Evolutionary conservation across 1,284 basidiomycete genomes (phyloP).

Genomic region (Sparassis latifolia): DNA sequence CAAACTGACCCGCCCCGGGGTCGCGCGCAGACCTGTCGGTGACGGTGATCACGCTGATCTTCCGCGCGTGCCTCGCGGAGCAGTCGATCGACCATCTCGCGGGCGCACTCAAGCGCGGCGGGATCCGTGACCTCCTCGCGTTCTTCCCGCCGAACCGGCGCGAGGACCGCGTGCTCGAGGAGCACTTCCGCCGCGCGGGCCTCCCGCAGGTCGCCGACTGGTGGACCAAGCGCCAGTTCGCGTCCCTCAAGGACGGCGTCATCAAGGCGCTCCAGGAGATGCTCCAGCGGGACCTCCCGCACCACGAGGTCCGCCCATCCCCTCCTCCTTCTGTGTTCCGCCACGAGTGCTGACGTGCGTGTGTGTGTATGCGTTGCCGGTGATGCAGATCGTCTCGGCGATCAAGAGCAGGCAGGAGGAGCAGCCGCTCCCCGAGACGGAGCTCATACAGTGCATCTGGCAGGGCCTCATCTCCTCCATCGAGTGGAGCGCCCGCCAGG

Average conservation of each 20-base stretch:
- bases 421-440: constrained; percentile 70
- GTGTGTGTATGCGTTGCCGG: constrained; percentile 1
- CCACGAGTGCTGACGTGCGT: background rate
- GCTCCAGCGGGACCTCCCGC: constrained; percentile 52
- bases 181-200: constrained; percentile 79
- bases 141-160: constrained; percentile 87
- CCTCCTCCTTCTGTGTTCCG: background rate
- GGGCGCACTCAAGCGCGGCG: constrained; percentile 70
- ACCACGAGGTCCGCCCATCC: constrained; percentile 48
- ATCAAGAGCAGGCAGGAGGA: constrained; percentile 69
- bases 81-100: constrained; percentile 86
- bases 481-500: constrained; percentile 83
- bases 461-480: constrained; percentile 82
- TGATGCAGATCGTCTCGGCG: constrained; percentile 60
- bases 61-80: constrained; percentile 74
- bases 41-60: constrained; percentile 71
- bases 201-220: constrained; percentile 81
- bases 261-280: constrained; percentile 26
- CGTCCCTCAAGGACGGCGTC: constrained; percentile 40
- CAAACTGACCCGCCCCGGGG: background rate
- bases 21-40: constrained; percentile 62
- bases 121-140: constrained; percentile 77
- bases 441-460: constrained; percentile 88
- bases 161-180: constrained; percentile 67
- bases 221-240: constrained; percentile 85